Conservation (phyloP, 495 filamentous ascomycete species). For the Penicillium desertorum region DNA sequence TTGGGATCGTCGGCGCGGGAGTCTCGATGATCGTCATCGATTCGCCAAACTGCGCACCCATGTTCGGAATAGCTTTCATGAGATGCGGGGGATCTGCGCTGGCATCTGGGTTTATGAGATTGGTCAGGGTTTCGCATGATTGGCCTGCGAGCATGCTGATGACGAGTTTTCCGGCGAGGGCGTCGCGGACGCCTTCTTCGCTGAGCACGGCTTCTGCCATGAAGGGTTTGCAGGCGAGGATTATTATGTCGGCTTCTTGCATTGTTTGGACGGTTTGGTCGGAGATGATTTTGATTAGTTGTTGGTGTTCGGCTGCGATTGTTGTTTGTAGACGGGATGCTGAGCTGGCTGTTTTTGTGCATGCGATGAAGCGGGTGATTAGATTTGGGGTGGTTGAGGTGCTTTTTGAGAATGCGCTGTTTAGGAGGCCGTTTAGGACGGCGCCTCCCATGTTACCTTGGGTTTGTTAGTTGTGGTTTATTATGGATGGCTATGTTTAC, state of each 20-base stretch:
- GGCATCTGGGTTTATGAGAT: conserved; percentile 46
- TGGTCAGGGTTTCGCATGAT: conserved; percentile 60
- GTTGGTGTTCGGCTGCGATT: conserved; percentile 12
- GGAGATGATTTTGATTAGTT: conserved; percentile 22
- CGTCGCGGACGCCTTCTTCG: conserved; percentile 24
- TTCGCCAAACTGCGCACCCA: conserved; percentile 34
- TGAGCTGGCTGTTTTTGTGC: conserved; percentile 32
- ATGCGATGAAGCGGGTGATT: conserved; percentile 28
- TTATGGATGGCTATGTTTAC: not conserved
- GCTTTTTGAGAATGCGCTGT: conserved; percentile 26
- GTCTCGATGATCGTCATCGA: conserved; percentile 40
- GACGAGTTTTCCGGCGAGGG: conserved; percentile 70
- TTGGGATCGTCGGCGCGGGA: conserved; percentile 12
- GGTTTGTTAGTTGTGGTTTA: conserved; percentile 1
- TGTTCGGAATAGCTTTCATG: conserved; percentile 38
- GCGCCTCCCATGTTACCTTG: conserved; percentile 44
- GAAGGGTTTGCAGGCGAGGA: conserved; percentile 41
- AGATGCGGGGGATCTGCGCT: conserved; percentile 23
- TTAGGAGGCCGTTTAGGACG: conserved; percentile 36
- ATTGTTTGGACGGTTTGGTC: conserved; percentile 27
- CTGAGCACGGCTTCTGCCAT: conserved; percentile 34
- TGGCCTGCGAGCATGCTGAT: conserved; percentile 87
- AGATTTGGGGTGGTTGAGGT: conserved; percentile 3
- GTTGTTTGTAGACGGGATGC: conserved; percentile 21
- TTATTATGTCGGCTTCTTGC: conserved; percentile 32